Percentiles rank a stretch among this genome's conserved stretches.
phyloP scores from a whole-genome alignment of 2,329 filamentous ascomycete genomes.

The Alternaria hordeiaustralica region DNA sequence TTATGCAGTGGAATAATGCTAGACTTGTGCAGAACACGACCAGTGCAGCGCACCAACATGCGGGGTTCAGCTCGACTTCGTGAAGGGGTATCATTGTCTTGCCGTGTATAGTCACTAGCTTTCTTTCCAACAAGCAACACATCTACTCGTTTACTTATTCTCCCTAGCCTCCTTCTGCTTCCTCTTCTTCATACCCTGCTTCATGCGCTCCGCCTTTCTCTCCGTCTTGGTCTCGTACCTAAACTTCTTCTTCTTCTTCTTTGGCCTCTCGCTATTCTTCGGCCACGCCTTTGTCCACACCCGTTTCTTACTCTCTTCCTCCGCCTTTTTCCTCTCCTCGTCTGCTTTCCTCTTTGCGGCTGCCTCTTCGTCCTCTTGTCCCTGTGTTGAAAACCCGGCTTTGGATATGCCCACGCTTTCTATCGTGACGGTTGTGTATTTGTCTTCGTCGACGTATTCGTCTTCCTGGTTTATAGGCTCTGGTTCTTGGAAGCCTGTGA shows the following conservation, averaged over 20 bases:
- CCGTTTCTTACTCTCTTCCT: conserved; percentile 58
- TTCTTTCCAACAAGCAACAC: background rate
- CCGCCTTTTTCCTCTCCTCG: conserved; percentile 23
- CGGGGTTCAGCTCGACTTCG: background rate
- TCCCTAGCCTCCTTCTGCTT: conserved; percentile 68
- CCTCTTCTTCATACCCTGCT: conserved; percentile 73
- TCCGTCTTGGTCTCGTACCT: conserved; percentile 90
- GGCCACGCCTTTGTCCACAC: conserved; percentile 61
- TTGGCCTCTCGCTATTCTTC: conserved; percentile 56
- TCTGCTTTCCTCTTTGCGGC: conserved; percentile 29
- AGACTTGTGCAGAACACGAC: background rate
- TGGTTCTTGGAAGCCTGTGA: conserved; percentile 51
- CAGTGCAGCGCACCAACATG: background rate
- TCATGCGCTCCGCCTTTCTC: conserved; percentile 66
- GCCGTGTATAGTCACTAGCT: background rate
- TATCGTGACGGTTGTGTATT: conserved; percentile 92
- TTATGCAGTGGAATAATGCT: background rate
- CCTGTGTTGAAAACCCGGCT: conserved; percentile 70
- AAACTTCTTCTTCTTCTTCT: conserved; percentile 90
- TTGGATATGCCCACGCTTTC: conserved; percentile 83
- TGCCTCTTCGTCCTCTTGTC: conserved; percentile 32
- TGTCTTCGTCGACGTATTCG: conserved; percentile 95
- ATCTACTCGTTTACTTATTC: conserved; percentile 6
- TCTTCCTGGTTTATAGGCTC: conserved; percentile 78
- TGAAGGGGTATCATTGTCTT: conserved; percentile 10